Evolutionary conservation across 305 asterid genomes (phyloP), one percentile per base, ranked within the genome.

Genomic region (Fraxinus nigra): DNA sequence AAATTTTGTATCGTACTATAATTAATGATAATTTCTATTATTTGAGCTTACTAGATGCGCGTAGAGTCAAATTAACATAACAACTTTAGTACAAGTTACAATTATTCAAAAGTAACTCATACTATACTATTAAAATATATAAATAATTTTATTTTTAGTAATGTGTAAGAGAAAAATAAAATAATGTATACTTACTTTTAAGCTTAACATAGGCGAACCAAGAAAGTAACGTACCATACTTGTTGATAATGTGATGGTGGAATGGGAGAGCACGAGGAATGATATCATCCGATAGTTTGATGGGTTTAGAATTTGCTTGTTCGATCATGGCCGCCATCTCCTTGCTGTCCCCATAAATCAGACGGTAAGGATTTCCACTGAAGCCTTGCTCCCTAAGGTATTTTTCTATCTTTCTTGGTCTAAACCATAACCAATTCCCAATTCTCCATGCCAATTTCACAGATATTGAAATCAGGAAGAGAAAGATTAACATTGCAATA

Each of bases 311-410:
- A 46, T 80, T 86, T 0, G 93, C 92, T 65, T 82, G 81, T 73
- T 84, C 86, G 24, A 81, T 86, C 91, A 92, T 61, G n/a, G 75
- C 20, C 4, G 78, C 86, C 89, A 89, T 88, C 56, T 90, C 94
- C 72, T 89, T 88, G 16, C 90, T 80, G 76, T 92, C 94, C 38
- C 94, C 95, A 63, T 82, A 56, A 0, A 89, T 48, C n/a, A 83
- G 3, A 76, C 84, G 80, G 82, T 92, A 92, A 0, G 92, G 67
- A 82, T 88, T 89, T 3, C 95, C 95, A 0, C 43, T 74, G 33
- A 89, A 80, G 6, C 95, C 93, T 87, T 91, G 93, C 4, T 78
- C 80, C 79, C 90, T 46, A 8, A 90, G 88, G 4, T 34, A 81
- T 18, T 83, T 89, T 26, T 90, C 95, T 18, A 80, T 51, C 82